Conservation (phyloP, 345 rosid species). For the Dipteronia dyeriana region DNA sequence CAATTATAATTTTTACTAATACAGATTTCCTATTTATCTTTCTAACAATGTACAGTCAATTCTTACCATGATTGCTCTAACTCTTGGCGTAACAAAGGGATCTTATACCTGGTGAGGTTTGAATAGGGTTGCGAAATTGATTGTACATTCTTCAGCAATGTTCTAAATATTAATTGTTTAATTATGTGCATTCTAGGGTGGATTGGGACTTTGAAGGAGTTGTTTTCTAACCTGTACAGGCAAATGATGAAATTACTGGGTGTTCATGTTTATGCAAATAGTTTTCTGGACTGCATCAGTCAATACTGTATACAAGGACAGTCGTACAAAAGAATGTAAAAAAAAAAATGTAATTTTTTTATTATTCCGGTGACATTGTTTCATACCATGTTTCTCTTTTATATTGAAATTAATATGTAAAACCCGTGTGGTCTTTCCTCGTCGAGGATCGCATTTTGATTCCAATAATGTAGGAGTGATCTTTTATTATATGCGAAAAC, state of each 20-base stretch:
- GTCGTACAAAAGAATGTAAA: too few relatives aligned
- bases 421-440: background rate
- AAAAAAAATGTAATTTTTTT: too few relatives aligned
- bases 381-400: background rate
- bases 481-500: too few relatives aligned
- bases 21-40: background rate
- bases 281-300: background rate
- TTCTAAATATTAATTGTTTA: background rate
- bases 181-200: background rate
- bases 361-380: background rate
- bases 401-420: background rate
- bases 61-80: conserved; percentile 59
- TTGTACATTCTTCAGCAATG: conserved; percentile 12
- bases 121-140: background rate
- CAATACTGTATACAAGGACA: background rate
- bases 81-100: conserved; percentile 54
- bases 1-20: too few relatives aligned
- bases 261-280: background rate
- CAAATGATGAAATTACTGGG: conserved; percentile 1
- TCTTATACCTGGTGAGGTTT: conserved; percentile 47
- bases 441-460: too few relatives aligned
- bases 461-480: too few relatives aligned
- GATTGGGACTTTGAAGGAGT: background rate
- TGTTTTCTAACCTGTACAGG: background rate
- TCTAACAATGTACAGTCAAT: conserved; percentile 47